Evolutionary conservation across 345 rosid genomes (phyloP), one percentile per base, ranked within the genome.

Genomic region (Dipteronia sinensis): DNA sequence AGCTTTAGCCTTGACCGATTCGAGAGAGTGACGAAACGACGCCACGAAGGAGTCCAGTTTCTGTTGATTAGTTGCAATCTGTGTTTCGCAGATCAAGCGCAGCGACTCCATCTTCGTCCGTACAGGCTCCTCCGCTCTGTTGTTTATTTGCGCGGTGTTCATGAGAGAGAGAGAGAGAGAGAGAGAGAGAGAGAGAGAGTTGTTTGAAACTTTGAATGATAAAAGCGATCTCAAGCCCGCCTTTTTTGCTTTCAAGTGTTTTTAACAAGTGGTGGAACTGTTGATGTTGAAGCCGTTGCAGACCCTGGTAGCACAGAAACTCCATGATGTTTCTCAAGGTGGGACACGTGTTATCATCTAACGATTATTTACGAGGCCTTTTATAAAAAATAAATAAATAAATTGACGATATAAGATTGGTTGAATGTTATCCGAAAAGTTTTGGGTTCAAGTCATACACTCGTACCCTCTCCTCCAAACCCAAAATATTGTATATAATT

Each of bases 41-140:
- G 86, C 86, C 66, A 80, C 20, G 67, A 83, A 79, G 22, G 97
- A 86, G 62, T 91, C 96, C 65, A 91, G 47, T 66, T 72, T 80
- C 76, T 75, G 89, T 65, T 86, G 89, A 42, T 75, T 81, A 13
- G 56, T 55, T 8, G 78, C 34, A 40, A 91, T 74, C 80, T 88
- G 87, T 47, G 73, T 67, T 64, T 81, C 90, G 76, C 88, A 88
- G 20, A 84, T 77, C 79, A 82, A 68, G 16, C 87, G 81, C 67
- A 87, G 83, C 47, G 93, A 84, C 82, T 87, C 91, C 94, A 93
- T 93, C 69, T 67, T 86, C 64, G 49, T 17, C 76, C 65, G 84
- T 42, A 78, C 72, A 53, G 88, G 71, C 19, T 85, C 87, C 72
- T 66, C 85, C 23, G 61, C 75, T 61, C 68, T 63, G 82, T 65